Conservation (phyloP, 1,284 basidiomycete genomes). For the Apiotrichum porosum region DNA sequence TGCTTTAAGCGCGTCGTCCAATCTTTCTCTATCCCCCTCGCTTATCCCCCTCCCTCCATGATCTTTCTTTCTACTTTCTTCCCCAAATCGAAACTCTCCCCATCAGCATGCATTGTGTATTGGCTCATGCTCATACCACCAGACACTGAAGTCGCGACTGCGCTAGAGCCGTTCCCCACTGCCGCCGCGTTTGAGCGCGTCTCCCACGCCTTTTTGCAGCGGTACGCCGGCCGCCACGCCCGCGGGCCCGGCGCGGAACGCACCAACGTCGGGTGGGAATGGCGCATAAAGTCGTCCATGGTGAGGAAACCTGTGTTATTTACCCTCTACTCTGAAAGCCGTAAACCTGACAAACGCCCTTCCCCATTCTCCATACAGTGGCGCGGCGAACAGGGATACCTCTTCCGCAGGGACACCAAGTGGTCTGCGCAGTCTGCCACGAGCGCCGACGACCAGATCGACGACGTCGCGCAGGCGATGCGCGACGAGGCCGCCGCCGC, state of each 20-base stretch:
- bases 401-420: constrained; percentile 12
- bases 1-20: too few species aligned
- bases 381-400: constrained; percentile 23
- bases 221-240: constrained; percentile 7
- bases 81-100: too few species aligned
- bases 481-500: background rate
- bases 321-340: too few species aligned
- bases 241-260: constrained; percentile 8
- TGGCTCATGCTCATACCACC: too few species aligned
- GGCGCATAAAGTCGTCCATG: constrained; percentile 16
- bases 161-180: constrained; percentile 12
- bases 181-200: constrained; percentile 5
- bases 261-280: constrained; percentile 30
- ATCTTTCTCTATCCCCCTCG: background rate
- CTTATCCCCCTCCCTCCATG: too few species aligned
- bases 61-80: background rate
- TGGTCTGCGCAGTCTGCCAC: too few species aligned
- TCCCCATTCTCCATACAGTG: too few species aligned
- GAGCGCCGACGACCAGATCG: background rate
- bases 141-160: background rate
- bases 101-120: constrained; percentile 6
- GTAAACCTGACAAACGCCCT: too few species aligned
- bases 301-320: constrained; percentile 3
- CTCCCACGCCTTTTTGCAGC: constrained; percentile 5
- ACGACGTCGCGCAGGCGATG: too few species aligned